These are phyloP conservation scores for Nakataea oryzae DNA, from an alignment of 2,329 filamentous ascomycete genomes.

Conservation along the genomic window DNA sequence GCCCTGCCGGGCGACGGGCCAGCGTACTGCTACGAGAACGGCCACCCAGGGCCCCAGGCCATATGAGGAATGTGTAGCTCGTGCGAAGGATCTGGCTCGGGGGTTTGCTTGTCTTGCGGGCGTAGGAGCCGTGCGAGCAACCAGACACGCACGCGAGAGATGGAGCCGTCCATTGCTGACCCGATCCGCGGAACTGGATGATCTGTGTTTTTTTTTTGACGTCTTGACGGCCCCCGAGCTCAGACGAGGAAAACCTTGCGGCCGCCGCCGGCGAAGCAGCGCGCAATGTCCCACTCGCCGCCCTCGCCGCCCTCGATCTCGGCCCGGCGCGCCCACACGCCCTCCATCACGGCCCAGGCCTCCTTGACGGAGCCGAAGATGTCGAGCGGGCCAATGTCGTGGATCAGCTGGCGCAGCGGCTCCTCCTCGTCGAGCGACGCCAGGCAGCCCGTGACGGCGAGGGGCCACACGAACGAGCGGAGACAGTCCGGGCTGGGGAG, in stretches of 20 bases:
- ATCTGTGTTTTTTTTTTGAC: background rate
- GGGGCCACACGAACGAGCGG: slow-evolving; percentile 22
- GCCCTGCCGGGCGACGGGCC: too few relatives aligned
- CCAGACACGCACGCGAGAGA: background rate
- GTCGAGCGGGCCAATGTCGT: slow-evolving; percentile 25
- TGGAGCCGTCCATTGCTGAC: background rate
- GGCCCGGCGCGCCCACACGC: slow-evolving; percentile 29
- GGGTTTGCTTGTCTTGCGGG: background rate
- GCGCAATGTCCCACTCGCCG: slow-evolving; percentile 31
- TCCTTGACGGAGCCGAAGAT: slow-evolving; percentile 34
- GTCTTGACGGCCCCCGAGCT: background rate
- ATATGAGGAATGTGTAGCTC: background rate
- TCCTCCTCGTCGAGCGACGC: slow-evolving; percentile 26
- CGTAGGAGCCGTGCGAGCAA: too few relatives aligned
- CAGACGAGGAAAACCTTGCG: slow-evolving; percentile 14
- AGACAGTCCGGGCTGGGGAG: slow-evolving; percentile 18
- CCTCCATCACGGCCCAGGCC: slow-evolving; percentile 33
- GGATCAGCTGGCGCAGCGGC: slow-evolving; percentile 28
- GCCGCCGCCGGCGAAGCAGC: slow-evolving; percentile 21
- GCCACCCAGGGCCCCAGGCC: too few relatives aligned
- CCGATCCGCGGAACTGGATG: too few relatives aligned
- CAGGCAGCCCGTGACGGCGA: slow-evolving; percentile 24
- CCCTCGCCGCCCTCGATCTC: slow-evolving; percentile 21
- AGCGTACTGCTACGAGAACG: too few relatives aligned
- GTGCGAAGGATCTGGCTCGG: background rate